Evolutionary conservation across 345 rosid genomes (phyloP).

Genomic region (Salix exigua): DNA sequence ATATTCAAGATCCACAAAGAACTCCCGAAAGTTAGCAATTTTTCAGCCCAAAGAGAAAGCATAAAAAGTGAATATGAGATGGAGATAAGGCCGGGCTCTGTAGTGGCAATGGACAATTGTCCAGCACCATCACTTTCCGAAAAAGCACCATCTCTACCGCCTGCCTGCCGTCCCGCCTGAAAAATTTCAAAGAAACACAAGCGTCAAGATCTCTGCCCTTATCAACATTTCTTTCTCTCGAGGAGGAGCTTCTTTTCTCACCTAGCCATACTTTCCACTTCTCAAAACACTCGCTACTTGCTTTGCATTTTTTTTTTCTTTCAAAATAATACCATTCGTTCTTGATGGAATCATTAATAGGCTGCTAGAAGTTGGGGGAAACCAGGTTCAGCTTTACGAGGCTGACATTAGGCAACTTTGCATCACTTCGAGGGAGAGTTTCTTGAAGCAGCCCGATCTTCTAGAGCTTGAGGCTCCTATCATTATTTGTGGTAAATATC

Average conservation of each 20-base stretch:
- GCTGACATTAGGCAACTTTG: slow-evolving; percentile 28
- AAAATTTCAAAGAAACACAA: no score
- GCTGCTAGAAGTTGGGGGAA: slow-evolving; percentile 30
- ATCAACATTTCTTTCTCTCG: neutral
- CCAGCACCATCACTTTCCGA: no score
- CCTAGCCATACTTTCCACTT: neutral
- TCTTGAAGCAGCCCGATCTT: slow-evolving; percentile 27
- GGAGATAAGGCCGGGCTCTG: no score
- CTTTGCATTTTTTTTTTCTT: neutral
- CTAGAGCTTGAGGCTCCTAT: slow-evolving; percentile 33
- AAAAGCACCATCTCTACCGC: no score
- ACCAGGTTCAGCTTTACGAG: slow-evolving; percentile 31
- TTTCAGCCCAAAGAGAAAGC: no score
- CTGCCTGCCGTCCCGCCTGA: no score
- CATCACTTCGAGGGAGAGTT: slow-evolving; percentile 16
- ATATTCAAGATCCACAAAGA: no score
- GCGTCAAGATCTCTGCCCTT: no score
- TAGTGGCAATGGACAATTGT: no score
- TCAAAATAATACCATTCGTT: neutral
- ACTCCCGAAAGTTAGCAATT: no score
- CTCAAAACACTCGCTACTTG: neutral
- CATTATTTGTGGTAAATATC: slow-evolving; percentile 24
- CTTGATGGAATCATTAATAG: slow-evolving; percentile 21
- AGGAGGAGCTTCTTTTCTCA: neutral
- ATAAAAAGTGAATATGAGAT: no score